Percentiles rank a stretch among this genome's conserved stretches.
Conservation (phyloP, 306 rosid species). For the Morella rubra region DNA sequence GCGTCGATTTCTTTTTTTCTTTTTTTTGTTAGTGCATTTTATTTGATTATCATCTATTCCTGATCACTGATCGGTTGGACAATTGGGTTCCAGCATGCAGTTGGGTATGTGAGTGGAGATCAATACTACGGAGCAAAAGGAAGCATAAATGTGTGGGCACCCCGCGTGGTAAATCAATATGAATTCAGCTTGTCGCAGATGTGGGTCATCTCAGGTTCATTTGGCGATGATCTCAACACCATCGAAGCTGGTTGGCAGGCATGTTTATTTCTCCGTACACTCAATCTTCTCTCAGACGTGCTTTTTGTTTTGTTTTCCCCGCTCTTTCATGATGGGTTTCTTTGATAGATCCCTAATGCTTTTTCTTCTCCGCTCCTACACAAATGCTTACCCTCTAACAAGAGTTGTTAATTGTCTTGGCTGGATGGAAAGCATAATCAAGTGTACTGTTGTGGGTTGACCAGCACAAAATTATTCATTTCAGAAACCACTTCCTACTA, state of each 20-base stretch:
- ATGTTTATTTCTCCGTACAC: background rate
- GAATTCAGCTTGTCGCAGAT: slow-evolving; percentile 97
- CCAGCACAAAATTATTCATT: background rate
- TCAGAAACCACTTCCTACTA: background rate
- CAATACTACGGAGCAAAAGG: slow-evolving; percentile 93
- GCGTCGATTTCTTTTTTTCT: too few relatives aligned
- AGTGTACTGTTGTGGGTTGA: background rate
- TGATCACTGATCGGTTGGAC: background rate
- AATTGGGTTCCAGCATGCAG: slow-evolving; percentile 73
- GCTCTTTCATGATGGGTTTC: too few relatives aligned
- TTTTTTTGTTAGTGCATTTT: too few relatives aligned
- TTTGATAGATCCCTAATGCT: too few relatives aligned
- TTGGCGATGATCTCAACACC: slow-evolving; percentile 92
- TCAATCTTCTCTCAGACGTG: background rate
- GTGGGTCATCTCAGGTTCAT: slow-evolving; percentile 98
- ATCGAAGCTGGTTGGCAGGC: slow-evolving; percentile 99
- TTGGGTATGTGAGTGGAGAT: slow-evolving; percentile 90
- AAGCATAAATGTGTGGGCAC: slow-evolving; percentile 98
- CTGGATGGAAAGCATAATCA: too few relatives aligned
- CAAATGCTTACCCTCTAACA: too few relatives aligned
- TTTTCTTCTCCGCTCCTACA: too few relatives aligned
- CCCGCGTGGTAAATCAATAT: slow-evolving; percentile 71
- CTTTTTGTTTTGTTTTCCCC: background rate
- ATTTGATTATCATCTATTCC: background rate
- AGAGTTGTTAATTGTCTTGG: too few relatives aligned